Percentiles rank a stretch among this genome's conserved stretches.
Conservation (phyloP, 768 basidiomycete species). For the Psilocybe tampanensis region DNA sequence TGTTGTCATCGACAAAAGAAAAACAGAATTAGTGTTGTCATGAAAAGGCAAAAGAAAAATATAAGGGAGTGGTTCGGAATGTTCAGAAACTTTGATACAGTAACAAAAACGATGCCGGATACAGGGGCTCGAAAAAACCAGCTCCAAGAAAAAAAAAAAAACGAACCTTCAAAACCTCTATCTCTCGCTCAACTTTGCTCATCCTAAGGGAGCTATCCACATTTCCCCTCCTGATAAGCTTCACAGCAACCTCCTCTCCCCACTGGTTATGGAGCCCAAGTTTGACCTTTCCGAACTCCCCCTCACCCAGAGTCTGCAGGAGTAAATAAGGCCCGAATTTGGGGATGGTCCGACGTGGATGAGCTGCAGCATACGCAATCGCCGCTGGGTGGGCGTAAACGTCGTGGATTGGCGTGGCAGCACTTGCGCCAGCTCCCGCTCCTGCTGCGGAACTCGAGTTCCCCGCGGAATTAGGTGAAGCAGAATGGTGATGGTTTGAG, state of each 20-base stretch:
- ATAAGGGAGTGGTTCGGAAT: too few species aligned
- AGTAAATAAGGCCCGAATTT: slow-evolving; percentile 96
- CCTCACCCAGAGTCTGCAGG: slow-evolving; percentile 95
- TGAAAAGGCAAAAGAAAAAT: neutral
- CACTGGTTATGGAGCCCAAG: slow-evolving; percentile 92
- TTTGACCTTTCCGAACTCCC: slow-evolving; percentile 99
- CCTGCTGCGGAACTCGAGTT: neutral
- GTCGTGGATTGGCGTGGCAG: slow-evolving; percentile 44
- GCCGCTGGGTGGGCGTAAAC: slow-evolving; percentile 87
- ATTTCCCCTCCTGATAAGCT: slow-evolving; percentile 91
- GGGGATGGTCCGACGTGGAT: slow-evolving; percentile 84
- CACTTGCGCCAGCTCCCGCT: too few species aligned
- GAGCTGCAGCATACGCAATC: slow-evolving; percentile 78
- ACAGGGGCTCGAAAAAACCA: too few species aligned
- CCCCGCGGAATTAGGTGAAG: neutral
- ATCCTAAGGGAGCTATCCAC: slow-evolving; percentile 85
- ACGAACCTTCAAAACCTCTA: slow-evolving; percentile 88
- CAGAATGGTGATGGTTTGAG: neutral
- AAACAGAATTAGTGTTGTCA: neutral
- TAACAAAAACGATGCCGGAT: too few species aligned
- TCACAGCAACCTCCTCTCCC: slow-evolving; percentile 99
- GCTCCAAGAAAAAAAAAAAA: neutral
- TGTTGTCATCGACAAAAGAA: slow-evolving; percentile 40
- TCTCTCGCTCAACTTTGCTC: slow-evolving; percentile 96
- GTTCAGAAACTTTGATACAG: too few species aligned